Evolutionary conservation across 305 asterid genomes (phyloP), one percentile per base, ranked within the genome.

Genomic region (Fraxinus dipetala): DNA sequence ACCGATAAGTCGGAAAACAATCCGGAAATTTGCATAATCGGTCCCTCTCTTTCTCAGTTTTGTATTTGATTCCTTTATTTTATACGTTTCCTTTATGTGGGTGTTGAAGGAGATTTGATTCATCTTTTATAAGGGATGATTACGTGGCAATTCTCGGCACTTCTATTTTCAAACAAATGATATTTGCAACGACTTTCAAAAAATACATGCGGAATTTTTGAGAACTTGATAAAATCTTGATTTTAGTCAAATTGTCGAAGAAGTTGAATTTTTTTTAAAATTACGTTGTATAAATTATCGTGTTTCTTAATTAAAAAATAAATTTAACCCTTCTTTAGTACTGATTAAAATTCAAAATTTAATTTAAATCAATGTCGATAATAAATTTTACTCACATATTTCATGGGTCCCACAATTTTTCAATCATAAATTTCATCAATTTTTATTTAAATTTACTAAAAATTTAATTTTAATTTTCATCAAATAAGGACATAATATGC

Each of bases 11-110:
- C 93, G 22, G 93, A 72, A 31, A 89, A 83, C 9, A 93, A 82
- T 82, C 90, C 90, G 75, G 94, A 84, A 82, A 91, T 59, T 78
- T 89, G 93, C 92, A 89, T 89, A 87, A 34, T 78, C 75, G 22
- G 75, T 78, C 72, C 79, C 54, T 51, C 32, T 34, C 20, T 31
- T 31, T 31, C 40, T 70, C 43, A 14, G 75, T 70, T 3, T 70
- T 70, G 43, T 13, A 30, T 13, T 30, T 70, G 5, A 14, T 4
- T 4, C 74, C 74, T 28, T 20, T 59, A 59, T 59, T 59, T 18
- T 6, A 59, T 20, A 7, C 69, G 28, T 59, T 59, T 59, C 69
- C 69, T 59, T 20, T 24, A 11, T 61, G 26, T 7, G 72, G 9
- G 31, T 9, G 16, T 63, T 63, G 34, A 63, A 63, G 34, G 72